Evolutionary conservation across 2,329 filamentous ascomycete genomes (phyloP).

Genomic region (Aspergillus sp.): DNA sequence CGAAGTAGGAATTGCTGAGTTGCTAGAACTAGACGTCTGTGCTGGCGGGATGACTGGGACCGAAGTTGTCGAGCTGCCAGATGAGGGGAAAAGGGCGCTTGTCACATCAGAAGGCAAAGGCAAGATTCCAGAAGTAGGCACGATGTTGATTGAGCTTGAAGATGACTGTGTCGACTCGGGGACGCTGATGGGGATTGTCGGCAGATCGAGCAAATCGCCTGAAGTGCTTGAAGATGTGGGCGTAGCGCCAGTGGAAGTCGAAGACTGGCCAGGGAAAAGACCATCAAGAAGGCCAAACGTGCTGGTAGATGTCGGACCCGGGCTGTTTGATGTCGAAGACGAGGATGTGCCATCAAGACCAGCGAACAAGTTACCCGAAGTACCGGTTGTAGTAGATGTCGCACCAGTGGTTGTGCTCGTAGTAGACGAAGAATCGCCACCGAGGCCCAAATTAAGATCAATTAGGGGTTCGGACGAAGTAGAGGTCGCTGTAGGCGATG

Average conservation of each 20-base stretch:
- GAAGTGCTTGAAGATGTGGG: background rate
- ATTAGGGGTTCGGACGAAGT: conserved; percentile 1
- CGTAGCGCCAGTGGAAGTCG: background rate
- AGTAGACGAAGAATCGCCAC: conserved; percentile 1
- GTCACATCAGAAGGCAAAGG: background rate
- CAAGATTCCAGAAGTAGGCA: conserved; percentile 16
- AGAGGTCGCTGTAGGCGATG: background rate
- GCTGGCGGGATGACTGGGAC: conserved; percentile 18
- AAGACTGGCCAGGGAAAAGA: background rate
- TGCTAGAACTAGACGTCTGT: conserved; percentile 1
- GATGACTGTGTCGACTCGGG: conserved; percentile 18
- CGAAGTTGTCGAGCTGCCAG: background rate
- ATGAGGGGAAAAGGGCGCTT: conserved; percentile 4
- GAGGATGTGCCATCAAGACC: background rate
- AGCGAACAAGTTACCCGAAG: conserved; percentile 1
- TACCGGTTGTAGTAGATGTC: background rate
- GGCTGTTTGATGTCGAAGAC: background rate
- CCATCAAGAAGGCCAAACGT: background rate
- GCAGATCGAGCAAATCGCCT: conserved; percentile 1
- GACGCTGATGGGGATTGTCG: conserved; percentile 30
- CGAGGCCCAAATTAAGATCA: background rate
- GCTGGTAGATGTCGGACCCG: background rate
- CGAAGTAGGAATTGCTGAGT: conserved; percentile 7
- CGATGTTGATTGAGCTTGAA: background rate
- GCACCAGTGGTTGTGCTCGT: background rate